Conservation (phyloP, 78 protist species). For the Capsaspora owczarzaki region DNA sequence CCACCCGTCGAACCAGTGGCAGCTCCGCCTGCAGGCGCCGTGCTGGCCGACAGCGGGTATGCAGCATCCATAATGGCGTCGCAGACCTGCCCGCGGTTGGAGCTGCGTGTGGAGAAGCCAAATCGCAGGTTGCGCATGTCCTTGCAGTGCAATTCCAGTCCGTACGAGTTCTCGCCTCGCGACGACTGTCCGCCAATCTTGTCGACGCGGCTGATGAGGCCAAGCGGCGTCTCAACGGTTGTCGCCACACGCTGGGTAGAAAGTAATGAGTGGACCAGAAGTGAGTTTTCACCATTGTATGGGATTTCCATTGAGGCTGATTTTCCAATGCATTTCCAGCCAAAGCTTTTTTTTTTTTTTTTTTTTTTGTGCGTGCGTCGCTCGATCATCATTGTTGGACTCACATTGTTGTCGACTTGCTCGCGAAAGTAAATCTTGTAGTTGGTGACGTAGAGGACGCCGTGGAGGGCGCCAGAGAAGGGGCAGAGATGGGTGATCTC, state of each 20-base stretch:
- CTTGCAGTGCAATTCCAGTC: conserved; percentile 6
- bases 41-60: not conserved
- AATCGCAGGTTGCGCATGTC: not conserved
- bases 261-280: too few species aligned
- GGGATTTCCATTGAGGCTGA: not conserved
- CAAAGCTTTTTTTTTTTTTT: not conserved
- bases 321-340: not conserved
- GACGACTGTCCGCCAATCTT: conserved; percentile 1
- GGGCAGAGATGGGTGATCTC: not conserved
- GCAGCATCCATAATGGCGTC: not conserved
- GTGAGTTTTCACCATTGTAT: not conserved
- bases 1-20: too few species aligned
- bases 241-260: not conserved
- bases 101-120: not conserved
- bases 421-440: not conserved
- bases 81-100: not conserved
- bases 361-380: too few species aligned
- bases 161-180: not conserved
- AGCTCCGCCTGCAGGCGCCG: too few species aligned
- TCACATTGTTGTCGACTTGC: not conserved
- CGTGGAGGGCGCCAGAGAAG: not conserved
- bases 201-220: not conserved
- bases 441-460: not conserved
- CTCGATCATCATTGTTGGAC: not conserved
- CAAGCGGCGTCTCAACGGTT: not conserved